Evolutionary conservation across 202 grass and related monocot species (phyloP).

Genomic region (Dendrocalamus latiflorus): DNA sequence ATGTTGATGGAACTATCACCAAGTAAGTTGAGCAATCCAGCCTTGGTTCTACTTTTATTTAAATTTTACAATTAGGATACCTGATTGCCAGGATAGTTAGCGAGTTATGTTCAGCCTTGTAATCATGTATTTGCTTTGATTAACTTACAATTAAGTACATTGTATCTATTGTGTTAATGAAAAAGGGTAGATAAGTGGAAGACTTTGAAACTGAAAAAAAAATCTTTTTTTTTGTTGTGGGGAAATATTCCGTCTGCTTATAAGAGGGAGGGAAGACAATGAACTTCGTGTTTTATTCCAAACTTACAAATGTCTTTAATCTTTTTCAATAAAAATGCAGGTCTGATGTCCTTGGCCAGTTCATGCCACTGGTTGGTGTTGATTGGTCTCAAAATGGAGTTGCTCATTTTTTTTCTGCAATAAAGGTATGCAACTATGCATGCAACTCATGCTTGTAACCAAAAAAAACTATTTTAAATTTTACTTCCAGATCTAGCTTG

Average conservation of each 20-base stretch:
- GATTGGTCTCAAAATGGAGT: constrained; percentile 99
- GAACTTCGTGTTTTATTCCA: background rate
- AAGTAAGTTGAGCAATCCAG: constrained; percentile 48
- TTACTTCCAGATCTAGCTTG: constrained; percentile 11
- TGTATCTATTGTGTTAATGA: background rate
- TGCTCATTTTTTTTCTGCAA: constrained; percentile 96
- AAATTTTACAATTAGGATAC: constrained; percentile 4
- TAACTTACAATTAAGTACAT: background rate
- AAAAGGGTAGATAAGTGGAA: background rate
- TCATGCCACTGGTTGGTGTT: constrained; percentile 97
- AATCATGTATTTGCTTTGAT: constrained; percentile 1
- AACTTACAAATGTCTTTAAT: background rate
- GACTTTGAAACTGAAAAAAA: background rate
- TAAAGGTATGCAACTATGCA: constrained; percentile 76
- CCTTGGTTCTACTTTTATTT: background rate
- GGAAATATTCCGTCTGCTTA: background rate
- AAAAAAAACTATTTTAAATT: constrained; percentile 9
- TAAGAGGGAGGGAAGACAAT: background rate
- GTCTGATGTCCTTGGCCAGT: constrained; percentile 97
- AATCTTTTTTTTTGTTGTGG: background rate
- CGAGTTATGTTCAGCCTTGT: background rate
- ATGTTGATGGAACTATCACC: constrained; percentile 98
- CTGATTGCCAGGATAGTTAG: background rate
- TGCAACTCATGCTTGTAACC: background rate
- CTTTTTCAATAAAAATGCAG: constrained; percentile 42